Evolutionary conservation across 352 stramenopile species (phyloP), one percentile per base, ranked within the genome.

Genomic region (Phytophthora parvispora): DNA sequence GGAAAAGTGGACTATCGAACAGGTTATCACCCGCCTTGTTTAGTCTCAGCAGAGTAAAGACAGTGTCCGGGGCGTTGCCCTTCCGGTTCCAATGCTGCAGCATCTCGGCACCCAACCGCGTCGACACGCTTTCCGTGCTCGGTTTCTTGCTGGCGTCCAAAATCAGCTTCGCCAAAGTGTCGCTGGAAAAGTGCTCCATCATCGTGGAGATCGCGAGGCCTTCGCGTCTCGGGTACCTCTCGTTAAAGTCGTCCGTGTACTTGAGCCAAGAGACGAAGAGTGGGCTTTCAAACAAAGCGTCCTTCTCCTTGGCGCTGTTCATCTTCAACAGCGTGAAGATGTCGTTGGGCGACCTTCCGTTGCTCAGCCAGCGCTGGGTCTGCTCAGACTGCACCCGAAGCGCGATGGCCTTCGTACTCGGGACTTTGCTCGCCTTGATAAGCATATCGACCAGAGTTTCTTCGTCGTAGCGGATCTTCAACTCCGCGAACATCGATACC

Each of bases 261-360:
- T 32, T 36, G 6, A 49, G 15, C 28, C 49, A 56, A n/a, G n/a
- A n/a, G 13, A n/a, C 20, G 18, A 56, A 56, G 24, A 42, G 28
- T 9, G 49, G 28, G 18, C 42, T 56, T 18, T 24, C 18, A 16
- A 56, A n/a, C 18, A 56, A 10, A 10, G 18, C 25, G 18, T 48
- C n/a, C n/a, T 36, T 42, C 18, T 25, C 25, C 18, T 27, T n/a
- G 7, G 18, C 27, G 15, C 29, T 42, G 49, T 56, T 22, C 8
- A 56, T 12, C 16, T 32, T 56, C 12, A 56, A 8, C 49, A 56
- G 25, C 16, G 6, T 56, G n/a, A 56, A 56, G 28, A 56, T 6
- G n/a, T 27, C 18, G 4, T 56, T 28, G 8, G 49, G 28, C 5
- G 18, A 22, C 20, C 31, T 52, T 12, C n/a, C 45, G 12, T 8